Conservation (phyloP, 1,139 yeast species). For the Taphrina deformans region DNA sequence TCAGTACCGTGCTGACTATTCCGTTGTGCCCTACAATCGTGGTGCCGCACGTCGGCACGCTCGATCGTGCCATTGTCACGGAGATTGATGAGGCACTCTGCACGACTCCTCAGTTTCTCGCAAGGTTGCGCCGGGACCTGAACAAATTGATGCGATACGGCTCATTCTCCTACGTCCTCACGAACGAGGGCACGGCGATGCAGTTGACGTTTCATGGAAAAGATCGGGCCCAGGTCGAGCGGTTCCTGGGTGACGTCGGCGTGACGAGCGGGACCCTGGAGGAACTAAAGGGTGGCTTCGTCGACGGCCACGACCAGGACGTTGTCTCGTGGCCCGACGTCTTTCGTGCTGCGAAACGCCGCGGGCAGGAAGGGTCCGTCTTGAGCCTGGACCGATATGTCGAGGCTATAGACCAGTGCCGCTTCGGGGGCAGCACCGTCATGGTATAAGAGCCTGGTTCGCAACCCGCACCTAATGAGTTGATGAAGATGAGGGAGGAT, state of each 20-base stretch:
- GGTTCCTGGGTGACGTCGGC: slow-evolving; percentile 17
- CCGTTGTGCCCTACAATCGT: slow-evolving; percentile 11
- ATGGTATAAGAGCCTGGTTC: too few relatives aligned
- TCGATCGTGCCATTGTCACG: slow-evolving; percentile 1
- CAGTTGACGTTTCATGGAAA: slow-evolving; percentile 16
- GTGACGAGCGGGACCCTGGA: slow-evolving; percentile 4
- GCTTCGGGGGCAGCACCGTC: not conserved
- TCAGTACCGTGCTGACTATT: slow-evolving; percentile 4
- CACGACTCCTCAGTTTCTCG: slow-evolving; percentile 16
- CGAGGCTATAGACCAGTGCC: slow-evolving; percentile 1
- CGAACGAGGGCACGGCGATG: not conserved
- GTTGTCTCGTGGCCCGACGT: not conserved
- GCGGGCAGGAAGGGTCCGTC: not conserved
- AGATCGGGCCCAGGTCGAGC: slow-evolving; percentile 10
- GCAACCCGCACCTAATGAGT: too few relatives aligned
- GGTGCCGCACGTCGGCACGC: slow-evolving; percentile 1
- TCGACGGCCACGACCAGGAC: not conserved
- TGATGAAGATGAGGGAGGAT: not conserved
- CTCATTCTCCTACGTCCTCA: not conserved
- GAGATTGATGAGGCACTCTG: slow-evolving; percentile 12
- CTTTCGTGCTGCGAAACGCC: not conserved
- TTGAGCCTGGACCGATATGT: slow-evolving; percentile 3
- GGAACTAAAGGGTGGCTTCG: not conserved
- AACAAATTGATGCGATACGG: slow-evolving; percentile 3
- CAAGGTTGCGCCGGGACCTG: slow-evolving; percentile 17